A percentile compares a stretch with the other conserved stretches of the same genome.
Conservation (phyloP, 1,139 yeast species). For the Yamadazyma triangularis region DNA sequence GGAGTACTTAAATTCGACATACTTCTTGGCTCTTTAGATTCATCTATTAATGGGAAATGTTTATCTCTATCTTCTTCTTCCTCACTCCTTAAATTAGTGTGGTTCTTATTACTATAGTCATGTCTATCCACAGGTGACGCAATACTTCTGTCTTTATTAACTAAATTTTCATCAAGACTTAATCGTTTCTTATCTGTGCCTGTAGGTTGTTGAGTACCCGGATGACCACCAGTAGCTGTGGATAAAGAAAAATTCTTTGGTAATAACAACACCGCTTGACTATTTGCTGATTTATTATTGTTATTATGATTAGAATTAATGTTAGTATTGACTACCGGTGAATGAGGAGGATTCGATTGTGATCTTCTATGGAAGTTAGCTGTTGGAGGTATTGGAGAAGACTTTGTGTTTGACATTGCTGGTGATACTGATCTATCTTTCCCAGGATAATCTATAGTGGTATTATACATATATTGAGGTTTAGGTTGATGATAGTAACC, state of each 20-base stretch:
- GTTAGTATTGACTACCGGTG: slow-evolving; percentile 15
- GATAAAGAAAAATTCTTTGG: slow-evolving; percentile 41
- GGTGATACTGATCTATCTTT: slow-evolving; percentile 35
- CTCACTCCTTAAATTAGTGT: not conserved
- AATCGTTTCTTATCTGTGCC: slow-evolving; percentile 19
- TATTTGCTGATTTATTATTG: slow-evolving; percentile 19
- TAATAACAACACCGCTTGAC: slow-evolving; percentile 36
- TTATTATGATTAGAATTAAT: slow-evolving; percentile 15
- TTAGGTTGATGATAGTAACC: slow-evolving; percentile 21
- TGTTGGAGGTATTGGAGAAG: slow-evolving; percentile 12
- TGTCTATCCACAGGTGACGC: slow-evolving; percentile 9
- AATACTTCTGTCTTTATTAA: slow-evolving; percentile 11
- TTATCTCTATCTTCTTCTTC: not conserved
- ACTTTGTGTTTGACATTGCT: slow-evolving; percentile 1
- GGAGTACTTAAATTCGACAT: not conserved
- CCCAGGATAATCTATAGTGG: slow-evolving; percentile 4
- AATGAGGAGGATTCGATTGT: slow-evolving; percentile 30
- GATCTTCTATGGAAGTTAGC: slow-evolving; percentile 26
- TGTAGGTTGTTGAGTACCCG: slow-evolving; percentile 3
- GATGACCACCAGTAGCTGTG: slow-evolving; percentile 1
- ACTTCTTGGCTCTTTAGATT: not conserved
- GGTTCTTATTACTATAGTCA: not conserved
- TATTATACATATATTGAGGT: slow-evolving; percentile 17
- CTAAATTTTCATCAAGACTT: slow-evolving; percentile 26
- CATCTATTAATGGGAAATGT: not conserved